Conservation (phyloP, 768 basidiomycete genomes). For the Inosperma sp. region DNA sequence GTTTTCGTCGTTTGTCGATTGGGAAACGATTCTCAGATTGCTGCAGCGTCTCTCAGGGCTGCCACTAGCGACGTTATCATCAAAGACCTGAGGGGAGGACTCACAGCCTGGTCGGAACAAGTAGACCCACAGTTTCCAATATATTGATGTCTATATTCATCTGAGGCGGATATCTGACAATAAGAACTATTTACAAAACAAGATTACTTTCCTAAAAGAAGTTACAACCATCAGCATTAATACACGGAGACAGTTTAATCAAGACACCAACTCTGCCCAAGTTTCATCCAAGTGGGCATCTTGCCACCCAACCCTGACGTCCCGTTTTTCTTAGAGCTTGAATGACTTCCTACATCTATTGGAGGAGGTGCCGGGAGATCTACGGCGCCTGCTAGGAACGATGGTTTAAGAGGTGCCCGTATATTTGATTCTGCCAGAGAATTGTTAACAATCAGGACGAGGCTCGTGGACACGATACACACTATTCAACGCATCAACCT, state of each 20-base stretch:
- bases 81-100: constrained; percentile 75
- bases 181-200: too few species aligned
- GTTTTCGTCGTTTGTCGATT: constrained; percentile 74
- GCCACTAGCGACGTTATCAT: constrained; percentile 33
- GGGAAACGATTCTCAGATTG: constrained; percentile 92
- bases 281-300: constrained; percentile 76
- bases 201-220: background rate
- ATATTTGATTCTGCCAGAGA: constrained; percentile 42
- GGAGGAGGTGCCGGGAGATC: constrained; percentile 61
- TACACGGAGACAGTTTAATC: background rate
- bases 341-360: constrained; percentile 14
- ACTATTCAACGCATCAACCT: constrained; percentile 70
- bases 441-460: background rate
- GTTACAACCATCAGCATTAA: background rate
- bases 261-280: constrained; percentile 46
- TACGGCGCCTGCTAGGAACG: constrained; percentile 52
- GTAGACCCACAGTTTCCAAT: constrained; percentile 77
- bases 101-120: constrained; percentile 71
- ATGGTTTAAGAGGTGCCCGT: constrained; percentile 60
- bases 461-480: constrained; percentile 16
- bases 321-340: background rate
- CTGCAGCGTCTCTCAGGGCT: constrained; percentile 57
- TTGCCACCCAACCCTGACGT: constrained; percentile 43
- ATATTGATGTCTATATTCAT: constrained; percentile 45
- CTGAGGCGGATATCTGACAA: background rate